Evolutionary conservation across 1,284 basidiomycete species (phyloP), one percentile per base, ranked within the genome.

Genomic region (Microbotryum violaceum): DNA sequence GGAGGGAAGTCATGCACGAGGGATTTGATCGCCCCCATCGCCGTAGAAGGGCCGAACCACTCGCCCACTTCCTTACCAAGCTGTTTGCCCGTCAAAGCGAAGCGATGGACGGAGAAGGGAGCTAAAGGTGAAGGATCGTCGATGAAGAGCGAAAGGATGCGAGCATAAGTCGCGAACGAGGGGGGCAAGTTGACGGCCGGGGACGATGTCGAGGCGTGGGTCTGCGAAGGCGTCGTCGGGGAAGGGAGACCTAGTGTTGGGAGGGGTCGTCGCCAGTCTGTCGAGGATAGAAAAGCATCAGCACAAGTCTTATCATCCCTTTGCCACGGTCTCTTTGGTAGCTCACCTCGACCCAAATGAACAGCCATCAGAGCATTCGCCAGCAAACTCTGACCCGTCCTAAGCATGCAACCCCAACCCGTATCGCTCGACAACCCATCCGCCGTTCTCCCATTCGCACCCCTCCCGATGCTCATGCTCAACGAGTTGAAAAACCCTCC

Each of bases 11-110:
- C 81, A 72, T 86, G 82, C 29, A 89, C 86, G 9, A 96, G 83
- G 0, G 73, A 88, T 87, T 88, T 91, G 78, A 97, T 88, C 18
- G 91, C 93, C 44, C 92, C 92, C 7, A 93, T 91, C 33, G 94
- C 94, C 0, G 91, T 94, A 73, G 90, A 94, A 0, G 94, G 94
- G 0, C 94, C 94, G 72, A 97, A 97, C 94, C 94, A 97, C 75
- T 92, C 88, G 3, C 94, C 94, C 0, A 97, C 88, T 69, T 93
- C 90, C 69, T 91, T 97, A 16, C 94, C 94, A 1, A 97, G 81
- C 52, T 64, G 60, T 74, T 96, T 94, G 4, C 94, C 94, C 12
- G 92, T 88, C 20, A 91, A 78, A 0, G 93, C 93, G 86, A 98
- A 96, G 49, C 91, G 84, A 76, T 98, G 94, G 2, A 98, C 90